Evolutionary conservation across 106 monocot species (phyloP), one percentile per base, ranked within the genome.

Genomic region (Allium sativum): DNA sequence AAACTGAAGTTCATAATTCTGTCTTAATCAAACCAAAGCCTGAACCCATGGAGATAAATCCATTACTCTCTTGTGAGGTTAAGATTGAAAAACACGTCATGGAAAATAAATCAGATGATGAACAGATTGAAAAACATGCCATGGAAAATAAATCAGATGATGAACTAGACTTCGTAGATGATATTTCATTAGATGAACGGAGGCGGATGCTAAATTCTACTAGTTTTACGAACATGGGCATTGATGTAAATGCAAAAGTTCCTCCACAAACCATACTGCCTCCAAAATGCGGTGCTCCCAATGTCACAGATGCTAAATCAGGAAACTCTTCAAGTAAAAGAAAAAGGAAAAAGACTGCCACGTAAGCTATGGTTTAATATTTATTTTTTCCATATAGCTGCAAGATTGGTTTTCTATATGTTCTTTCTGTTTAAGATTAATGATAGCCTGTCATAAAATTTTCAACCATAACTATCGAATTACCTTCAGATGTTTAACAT

Each of bases 271-370:
- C 21, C 55, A 12, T n/a, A 14, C 44, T 42, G 15, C 56, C 44
- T 59, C 44, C 44, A 65, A 45, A 9, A 17, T 19, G 15, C 48
- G 72, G 59, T 58, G 16, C 65, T 61, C 53, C 63, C 12, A 45
- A 43, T 22, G 56, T 56, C 10, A n/a, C n/a, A 45, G 13, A 62
- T 55, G 18, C 54, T 43, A 68, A 62, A 73, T 8, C 50, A 55
- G 56, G 42, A 40, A 44, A 16, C 16, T 67, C 40, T 45, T 67
- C 74, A 15, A 64, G 53, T 69, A 73, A 65, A 65, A 79, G 75
- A 68, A 88, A 78, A 71, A 74, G 75, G 62, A 88, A 82, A 75
- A 88, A 66, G 65, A 93, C 93, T 52, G 84, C 88, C 48, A 93
- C 93, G 93, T 93, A 73, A 50, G 56, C 60, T 47, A 10, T 43